Conservation (phyloP, 2,329 filamentous ascomycete species). For the Neopestalotiopsis rosae region DNA sequence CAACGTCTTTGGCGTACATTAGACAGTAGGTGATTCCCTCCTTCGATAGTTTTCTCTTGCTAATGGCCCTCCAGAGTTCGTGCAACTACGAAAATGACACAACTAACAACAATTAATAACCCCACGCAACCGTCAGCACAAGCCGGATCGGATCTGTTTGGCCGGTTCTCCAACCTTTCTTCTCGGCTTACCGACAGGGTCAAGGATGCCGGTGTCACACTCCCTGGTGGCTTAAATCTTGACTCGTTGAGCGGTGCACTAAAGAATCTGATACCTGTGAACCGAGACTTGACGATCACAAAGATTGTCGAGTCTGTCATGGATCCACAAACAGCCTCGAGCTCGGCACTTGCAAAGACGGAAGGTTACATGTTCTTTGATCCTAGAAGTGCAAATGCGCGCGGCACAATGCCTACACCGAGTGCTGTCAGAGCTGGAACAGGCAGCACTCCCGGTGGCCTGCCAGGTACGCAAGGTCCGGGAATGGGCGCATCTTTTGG, state of each 20-base stretch:
- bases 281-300: conserved; percentile 94
- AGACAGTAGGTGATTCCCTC: conserved; percentile 66
- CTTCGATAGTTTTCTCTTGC: conserved; percentile 18
- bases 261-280: conserved; percentile 96
- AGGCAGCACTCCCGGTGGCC: conserved; percentile 42
- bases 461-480: conserved; percentile 50
- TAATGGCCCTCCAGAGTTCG: conserved; percentile 67
- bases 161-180: conserved; percentile 89
- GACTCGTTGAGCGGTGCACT: conserved; percentile 94
- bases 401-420: conserved; percentile 87
- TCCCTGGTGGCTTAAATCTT: conserved; percentile 76
- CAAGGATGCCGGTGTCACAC: conserved; percentile 84
- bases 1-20: conserved; percentile 81
- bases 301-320: conserved; percentile 99
- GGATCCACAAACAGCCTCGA: conserved; percentile 89
- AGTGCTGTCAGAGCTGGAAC: conserved; percentile 60
- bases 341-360: conserved; percentile 92
- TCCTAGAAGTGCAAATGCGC: conserved; percentile 88
- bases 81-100: conserved; percentile 96
- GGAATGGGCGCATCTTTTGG: conserved; percentile 87
- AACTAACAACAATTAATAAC: conserved; percentile 89
- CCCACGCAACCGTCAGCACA: conserved; percentile 69
- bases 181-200: conserved; percentile 92
- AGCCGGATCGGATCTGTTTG: conserved; percentile 78
- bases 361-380: conserved; percentile 98